Evolutionary conservation across 768 basidiomycete genomes (phyloP).

Genomic region (Amanita muscaria): DNA sequence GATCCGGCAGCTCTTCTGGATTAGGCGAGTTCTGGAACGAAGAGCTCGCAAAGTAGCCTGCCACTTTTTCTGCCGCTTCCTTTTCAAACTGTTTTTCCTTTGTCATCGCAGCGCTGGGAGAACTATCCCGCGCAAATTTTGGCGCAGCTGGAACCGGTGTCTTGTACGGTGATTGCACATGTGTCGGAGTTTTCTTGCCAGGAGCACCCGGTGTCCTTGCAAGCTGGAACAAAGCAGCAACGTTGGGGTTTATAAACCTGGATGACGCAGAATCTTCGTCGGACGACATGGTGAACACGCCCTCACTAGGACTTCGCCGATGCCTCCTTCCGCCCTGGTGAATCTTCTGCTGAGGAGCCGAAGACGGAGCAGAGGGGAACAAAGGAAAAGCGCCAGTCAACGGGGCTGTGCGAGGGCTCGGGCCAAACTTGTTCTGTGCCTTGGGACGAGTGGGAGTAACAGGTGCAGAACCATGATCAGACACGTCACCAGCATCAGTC

Average conservation of each 20-base stretch:
- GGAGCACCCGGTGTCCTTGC: slow-evolving; percentile 6
- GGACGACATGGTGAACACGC: slow-evolving; percentile 66
- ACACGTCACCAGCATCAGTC: slow-evolving; percentile 35
- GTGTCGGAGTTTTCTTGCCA: not conserved
- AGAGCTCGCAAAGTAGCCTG: slow-evolving; percentile 68
- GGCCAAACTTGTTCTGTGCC: slow-evolving; percentile 20
- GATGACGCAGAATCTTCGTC: slow-evolving; percentile 54
- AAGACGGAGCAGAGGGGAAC: slow-evolving; percentile 25
- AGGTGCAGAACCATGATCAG: slow-evolving; percentile 30
- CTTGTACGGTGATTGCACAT: slow-evolving; percentile 1
- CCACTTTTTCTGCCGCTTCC: slow-evolving; percentile 25
- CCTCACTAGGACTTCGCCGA: slow-evolving; percentile 59
- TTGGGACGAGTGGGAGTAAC: slow-evolving; percentile 41
- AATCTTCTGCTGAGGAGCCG: slow-evolving; percentile 22
- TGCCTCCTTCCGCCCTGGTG: slow-evolving; percentile 31
- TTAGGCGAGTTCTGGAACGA: slow-evolving; percentile 83
- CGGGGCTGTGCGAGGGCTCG: slow-evolving; percentile 46
- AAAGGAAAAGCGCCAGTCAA: slow-evolving; percentile 22
- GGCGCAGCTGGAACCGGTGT: not conserved
- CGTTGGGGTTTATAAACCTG: slow-evolving; percentile 19
- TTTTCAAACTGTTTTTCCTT: slow-evolving; percentile 23
- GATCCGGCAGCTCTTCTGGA: slow-evolving; percentile 71
- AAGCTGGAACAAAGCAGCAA: slow-evolving; percentile 23
- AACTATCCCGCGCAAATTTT: slow-evolving; percentile 1
- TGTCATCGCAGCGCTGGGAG: not conserved